Conservation (phyloP, 202 grass and related monocot species). For the Schoenoplectus tabernaemontani region DNA sequence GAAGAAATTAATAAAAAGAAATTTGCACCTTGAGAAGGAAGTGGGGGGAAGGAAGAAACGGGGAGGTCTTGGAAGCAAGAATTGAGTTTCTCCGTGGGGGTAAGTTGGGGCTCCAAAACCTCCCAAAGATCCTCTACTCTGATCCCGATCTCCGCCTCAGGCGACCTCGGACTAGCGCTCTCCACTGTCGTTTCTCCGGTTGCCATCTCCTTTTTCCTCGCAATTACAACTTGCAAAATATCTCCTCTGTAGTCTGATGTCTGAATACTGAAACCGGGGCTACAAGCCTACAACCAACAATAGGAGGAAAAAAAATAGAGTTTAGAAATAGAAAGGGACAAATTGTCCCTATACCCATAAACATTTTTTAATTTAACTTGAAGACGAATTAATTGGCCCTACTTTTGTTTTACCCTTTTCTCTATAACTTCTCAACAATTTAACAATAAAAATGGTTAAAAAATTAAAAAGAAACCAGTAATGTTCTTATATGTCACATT, state of each 20-base stretch:
- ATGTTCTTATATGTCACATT: too few relatives aligned
- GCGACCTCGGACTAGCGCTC: constrained; percentile 73
- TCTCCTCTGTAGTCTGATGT: not conserved
- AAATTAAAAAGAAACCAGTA: too few relatives aligned
- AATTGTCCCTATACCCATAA: not conserved
- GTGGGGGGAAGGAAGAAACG: constrained; percentile 57
- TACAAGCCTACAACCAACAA: not conserved
- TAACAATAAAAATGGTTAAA: too few relatives aligned
- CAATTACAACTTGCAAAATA: not conserved
- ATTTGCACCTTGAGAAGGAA: constrained; percentile 43
- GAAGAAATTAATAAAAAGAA: not conserved
- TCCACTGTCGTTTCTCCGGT: not conserved
- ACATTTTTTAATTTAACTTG: not conserved
- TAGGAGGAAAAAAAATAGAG: not conserved
- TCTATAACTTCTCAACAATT: too few relatives aligned
- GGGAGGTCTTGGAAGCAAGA: constrained; percentile 82
- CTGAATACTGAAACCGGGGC: not conserved
- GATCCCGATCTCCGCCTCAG: constrained; percentile 89
- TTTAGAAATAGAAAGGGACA: not conserved
- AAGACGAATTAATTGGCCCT: too few relatives aligned
- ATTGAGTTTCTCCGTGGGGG: constrained; percentile 91
- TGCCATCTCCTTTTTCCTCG: not conserved
- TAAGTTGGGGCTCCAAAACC: constrained; percentile 81
- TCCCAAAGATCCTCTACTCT: constrained; percentile 91
- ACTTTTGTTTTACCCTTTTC: not conserved